phyloP scores from a whole-genome alignment of 345 rosid genomes.

The Zanthoxylum bungeanum region DNA sequence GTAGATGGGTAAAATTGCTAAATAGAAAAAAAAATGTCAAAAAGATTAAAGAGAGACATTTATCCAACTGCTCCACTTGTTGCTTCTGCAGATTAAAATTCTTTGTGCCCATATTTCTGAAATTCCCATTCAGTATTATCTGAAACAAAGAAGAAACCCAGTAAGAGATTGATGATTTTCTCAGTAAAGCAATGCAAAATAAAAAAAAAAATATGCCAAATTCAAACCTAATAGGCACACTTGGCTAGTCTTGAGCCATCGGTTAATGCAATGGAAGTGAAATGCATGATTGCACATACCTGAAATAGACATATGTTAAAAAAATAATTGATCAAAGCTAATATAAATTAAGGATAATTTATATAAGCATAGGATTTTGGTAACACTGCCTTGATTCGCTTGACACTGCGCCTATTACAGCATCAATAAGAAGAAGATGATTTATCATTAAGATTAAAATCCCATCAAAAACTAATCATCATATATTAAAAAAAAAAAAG shows the following conservation, averaged over 20 bases:
- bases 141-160: not conserved
- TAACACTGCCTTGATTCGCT: slow-evolving; percentile 31
- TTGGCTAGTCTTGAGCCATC: slow-evolving; percentile 62
- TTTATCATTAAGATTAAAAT: too few species aligned
- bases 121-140: slow-evolving; percentile 18
- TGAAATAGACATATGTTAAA: not conserved
- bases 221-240: slow-evolving; percentile 41
- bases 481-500: too few species aligned
- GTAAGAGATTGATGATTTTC: not conserved
- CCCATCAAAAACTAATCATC: too few species aligned
- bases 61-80: not conserved
- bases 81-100: not conserved
- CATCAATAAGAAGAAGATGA: not conserved
- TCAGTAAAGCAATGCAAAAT: too few species aligned
- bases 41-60: not conserved
- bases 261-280: slow-evolving; percentile 62
- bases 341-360: too few species aligned
- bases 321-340: not conserved
- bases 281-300: slow-evolving; percentile 1
- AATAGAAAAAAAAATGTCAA: not conserved
- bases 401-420: slow-evolving; percentile 33
- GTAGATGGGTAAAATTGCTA: not conserved
- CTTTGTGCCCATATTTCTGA: slow-evolving; percentile 5
- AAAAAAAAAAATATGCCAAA: not conserved
- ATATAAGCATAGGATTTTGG: not conserved